Evolutionary conservation across 805 yeast species (phyloP).

Genomic region (Ascoidea rubescens): DNA sequence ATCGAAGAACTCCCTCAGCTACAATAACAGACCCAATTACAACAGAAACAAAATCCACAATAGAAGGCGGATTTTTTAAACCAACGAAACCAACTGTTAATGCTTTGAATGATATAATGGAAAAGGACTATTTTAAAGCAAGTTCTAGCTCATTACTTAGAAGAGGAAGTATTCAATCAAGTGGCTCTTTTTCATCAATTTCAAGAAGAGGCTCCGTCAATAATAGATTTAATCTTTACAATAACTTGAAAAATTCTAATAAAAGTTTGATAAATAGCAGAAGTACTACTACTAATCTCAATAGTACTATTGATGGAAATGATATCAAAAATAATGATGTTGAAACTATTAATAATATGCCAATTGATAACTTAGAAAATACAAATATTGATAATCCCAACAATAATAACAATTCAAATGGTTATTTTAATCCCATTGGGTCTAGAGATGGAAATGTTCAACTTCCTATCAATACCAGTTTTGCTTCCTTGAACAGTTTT

Average conservation of each 20-base stretch:
- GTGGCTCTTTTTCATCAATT: neutral
- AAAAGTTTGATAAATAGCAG: neutral
- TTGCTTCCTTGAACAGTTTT: constrained; percentile 64
- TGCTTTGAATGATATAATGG: constrained; percentile 15
- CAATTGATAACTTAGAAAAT: constrained; percentile 2
- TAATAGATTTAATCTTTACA: neutral
- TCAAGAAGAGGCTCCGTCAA: neutral
- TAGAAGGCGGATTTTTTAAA: constrained; percentile 19
- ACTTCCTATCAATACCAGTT: constrained; percentile 56
- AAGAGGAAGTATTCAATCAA: constrained; percentile 10
- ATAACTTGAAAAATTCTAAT: neutral
- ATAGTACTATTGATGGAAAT: constrained; percentile 1
- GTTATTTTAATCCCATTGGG: neutral
- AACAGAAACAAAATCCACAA: constrained; percentile 12
- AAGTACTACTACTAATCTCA: neutral
- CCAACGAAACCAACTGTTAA: constrained; percentile 14
- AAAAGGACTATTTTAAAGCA: constrained; percentile 9
- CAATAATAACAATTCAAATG: constrained; percentile 3
- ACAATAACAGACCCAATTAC: constrained; percentile 9
- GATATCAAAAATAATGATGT: neutral
- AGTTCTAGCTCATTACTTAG: neutral
- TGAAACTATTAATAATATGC: constrained; percentile 2
- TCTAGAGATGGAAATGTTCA: constrained; percentile 29
- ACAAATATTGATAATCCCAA: constrained; percentile 1
- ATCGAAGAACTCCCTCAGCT: constrained; percentile 14